Conservation (phyloP, 2,329 filamentous ascomycete species). For the Coniella vitis region DNA sequence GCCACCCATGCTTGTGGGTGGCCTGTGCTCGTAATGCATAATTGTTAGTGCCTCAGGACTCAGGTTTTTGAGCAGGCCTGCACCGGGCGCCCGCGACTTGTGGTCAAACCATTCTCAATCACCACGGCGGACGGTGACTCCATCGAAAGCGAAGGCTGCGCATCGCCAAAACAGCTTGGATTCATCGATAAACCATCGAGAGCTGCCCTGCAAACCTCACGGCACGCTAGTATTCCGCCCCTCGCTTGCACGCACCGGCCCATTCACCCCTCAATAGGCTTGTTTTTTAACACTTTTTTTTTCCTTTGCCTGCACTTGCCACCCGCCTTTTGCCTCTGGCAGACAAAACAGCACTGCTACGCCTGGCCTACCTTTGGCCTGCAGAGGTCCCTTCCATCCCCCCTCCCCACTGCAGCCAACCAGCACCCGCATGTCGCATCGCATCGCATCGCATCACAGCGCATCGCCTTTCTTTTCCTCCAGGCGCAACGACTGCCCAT, state of each 20-base stretch:
- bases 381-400: background rate
- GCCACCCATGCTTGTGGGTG: background rate
- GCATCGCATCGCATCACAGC: slow-evolving; percentile 13
- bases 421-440: slow-evolving; percentile 3
- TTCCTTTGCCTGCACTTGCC: slow-evolving; percentile 23
- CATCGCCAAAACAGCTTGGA: slow-evolving; percentile 54
- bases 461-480: background rate
- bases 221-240: slow-evolving; percentile 48
- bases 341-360: slow-evolving; percentile 4
- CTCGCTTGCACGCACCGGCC: slow-evolving; percentile 33
- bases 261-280: slow-evolving; percentile 31
- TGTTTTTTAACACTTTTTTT: slow-evolving; percentile 35
- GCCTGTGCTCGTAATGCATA: slow-evolving; percentile 5
- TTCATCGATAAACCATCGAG: slow-evolving; percentile 52
- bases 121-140: slow-evolving; percentile 23
- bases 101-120: slow-evolving; percentile 40
- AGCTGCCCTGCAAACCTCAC: slow-evolving; percentile 45
- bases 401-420: slow-evolving; percentile 14
- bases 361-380: slow-evolving; percentile 5
- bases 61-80: slow-evolving; percentile 3
- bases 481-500: background rate
- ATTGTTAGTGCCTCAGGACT: slow-evolving; percentile 20
- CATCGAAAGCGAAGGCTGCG: slow-evolving; percentile 41
- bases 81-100: slow-evolving; percentile 22
- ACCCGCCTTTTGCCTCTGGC: slow-evolving; percentile 4